These are phyloP conservation scores for Pascua sp. DNA, from an alignment of 1,284 basidiomycete species.

Conservation along the genomic window DNA sequence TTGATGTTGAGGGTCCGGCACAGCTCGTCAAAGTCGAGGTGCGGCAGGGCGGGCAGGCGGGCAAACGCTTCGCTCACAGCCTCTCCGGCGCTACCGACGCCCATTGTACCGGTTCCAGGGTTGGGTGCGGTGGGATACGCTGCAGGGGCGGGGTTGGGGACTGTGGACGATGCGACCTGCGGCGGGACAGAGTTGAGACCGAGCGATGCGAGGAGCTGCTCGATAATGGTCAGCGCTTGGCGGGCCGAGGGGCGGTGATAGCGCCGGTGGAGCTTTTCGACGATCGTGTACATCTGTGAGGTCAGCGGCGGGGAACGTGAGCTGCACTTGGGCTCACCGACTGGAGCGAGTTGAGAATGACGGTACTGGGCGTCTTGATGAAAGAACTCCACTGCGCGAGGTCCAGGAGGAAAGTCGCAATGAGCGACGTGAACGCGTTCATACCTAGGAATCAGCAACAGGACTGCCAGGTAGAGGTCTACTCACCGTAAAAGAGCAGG, in stretches of 20 bases:
- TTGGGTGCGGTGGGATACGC: neutral
- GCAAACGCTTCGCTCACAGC: neutral
- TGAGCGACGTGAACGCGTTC: slow-evolving; percentile 24
- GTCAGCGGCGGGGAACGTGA: too few relatives aligned
- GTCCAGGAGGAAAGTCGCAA: slow-evolving; percentile 20
- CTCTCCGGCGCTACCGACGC: neutral
- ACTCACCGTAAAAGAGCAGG: slow-evolving; percentile 22
- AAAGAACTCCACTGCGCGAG: slow-evolving; percentile 14
- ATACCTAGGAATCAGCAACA: slow-evolving; percentile 6
- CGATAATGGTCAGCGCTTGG: slow-evolving; percentile 9
- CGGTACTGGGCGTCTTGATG: slow-evolving; percentile 5
- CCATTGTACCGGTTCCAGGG: too few relatives aligned
- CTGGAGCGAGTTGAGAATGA: slow-evolving; percentile 6
- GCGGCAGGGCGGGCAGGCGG: slow-evolving; percentile 5
- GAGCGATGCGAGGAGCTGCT: slow-evolving; percentile 3
- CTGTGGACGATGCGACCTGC: slow-evolving; percentile 1
- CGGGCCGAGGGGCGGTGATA: slow-evolving; percentile 9
- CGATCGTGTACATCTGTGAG: neutral
- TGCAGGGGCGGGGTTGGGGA: neutral
- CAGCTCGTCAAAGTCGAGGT: slow-evolving; percentile 14
- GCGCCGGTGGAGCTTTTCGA: slow-evolving; percentile 3
- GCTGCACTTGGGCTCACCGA: neutral
- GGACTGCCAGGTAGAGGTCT: neutral
- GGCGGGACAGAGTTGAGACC: slow-evolving; percentile 3
- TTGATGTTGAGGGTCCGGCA: slow-evolving; percentile 3